Base-by-base conservation (phyloP, 768 basidiomycete species). In the Tricholoma furcatifolium region DNA sequence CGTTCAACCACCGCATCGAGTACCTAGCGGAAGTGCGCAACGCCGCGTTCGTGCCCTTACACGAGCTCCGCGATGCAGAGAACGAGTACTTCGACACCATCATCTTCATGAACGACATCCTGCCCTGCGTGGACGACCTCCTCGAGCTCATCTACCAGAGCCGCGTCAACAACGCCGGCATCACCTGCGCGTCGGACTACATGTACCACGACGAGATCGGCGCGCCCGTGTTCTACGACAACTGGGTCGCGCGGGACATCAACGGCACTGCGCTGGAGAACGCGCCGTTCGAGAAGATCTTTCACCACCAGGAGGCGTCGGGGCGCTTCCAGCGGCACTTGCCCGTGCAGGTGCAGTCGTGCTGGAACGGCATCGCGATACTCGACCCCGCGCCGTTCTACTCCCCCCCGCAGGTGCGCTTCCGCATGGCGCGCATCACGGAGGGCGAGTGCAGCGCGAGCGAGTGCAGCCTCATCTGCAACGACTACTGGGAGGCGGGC, bases 1-100 rank as follows among this genome's bases (percentile, higher is more conserved):
- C 90, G 8, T 98, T 98, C 79, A 96, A 96, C 70, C 97, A 99
- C 69, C 95, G 97, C 48, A 99, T 99, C 77, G 97, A 99, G 71
- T 99, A 99, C 74, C 87, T 99, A 47, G 97, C 97, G n/a, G 96
- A 99, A 66, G 96, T 99, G n/a, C 90, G 97, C 55, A 98, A 99
- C 68, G 88, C 93, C 23, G 97, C 97, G 12, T 91, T 99, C 67
- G 93, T 91, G 2, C 97, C 97, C 1, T 76, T 98, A 20, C 90
- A 96, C 72, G 97, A 98, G 64, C 80, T 97, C 34, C 80, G 97
- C 36, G 95, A 97, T 66, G 74, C 87, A 21, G 86, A 94, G 66
- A 89, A 89, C 66, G 96, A 98, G 71, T 87, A 91, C 61, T 99
- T 98, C 60, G 96, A 99, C 73, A 84, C 88, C 34, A 91, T 99